These are phyloP conservation scores for Lagenaria siceraria DNA, from an alignment of 306 rosid genomes.

Conservation along the genomic window DNA sequence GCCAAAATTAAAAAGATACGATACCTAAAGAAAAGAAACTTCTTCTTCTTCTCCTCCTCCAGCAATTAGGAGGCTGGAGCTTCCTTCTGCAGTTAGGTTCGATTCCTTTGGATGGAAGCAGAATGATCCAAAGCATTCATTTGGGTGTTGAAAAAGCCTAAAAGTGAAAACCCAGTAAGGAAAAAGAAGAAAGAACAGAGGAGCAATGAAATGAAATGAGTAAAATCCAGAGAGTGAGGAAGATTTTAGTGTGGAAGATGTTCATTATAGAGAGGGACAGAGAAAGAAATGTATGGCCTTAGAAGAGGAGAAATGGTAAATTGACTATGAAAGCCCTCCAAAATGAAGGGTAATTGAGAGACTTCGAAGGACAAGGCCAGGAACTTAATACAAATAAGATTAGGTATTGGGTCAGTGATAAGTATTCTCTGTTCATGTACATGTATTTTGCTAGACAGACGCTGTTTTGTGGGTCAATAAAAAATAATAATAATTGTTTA, in stretches of 20 bases:
- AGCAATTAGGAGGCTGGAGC: neutral
- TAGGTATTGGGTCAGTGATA: neutral
- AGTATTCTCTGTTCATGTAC: neutral
- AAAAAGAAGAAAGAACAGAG: neutral
- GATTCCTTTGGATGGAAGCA: neutral
- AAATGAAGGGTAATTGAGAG: neutral
- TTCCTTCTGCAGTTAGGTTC: neutral
- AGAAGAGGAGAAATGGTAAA: neutral
- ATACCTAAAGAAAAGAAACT: neutral
- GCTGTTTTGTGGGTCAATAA: neutral
- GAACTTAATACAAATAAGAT: neutral
- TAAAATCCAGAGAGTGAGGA: neutral
- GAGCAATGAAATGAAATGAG: neutral
- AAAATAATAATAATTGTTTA: neutral
- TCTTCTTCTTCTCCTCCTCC: neutral
- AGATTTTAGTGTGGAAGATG: neutral
- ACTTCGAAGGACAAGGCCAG: neutral
- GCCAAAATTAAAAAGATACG: neutral
- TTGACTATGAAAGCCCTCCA: neutral
- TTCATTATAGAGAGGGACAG: neutral
- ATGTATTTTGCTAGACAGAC: neutral
- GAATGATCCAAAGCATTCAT: neutral
- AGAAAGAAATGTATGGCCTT: neutral
- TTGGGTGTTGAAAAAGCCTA: neutral
- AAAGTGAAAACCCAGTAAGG: neutral